Conservation (phyloP, 768 basidiomycete genomes). For the Rhizopogon vesiculosus region DNA sequence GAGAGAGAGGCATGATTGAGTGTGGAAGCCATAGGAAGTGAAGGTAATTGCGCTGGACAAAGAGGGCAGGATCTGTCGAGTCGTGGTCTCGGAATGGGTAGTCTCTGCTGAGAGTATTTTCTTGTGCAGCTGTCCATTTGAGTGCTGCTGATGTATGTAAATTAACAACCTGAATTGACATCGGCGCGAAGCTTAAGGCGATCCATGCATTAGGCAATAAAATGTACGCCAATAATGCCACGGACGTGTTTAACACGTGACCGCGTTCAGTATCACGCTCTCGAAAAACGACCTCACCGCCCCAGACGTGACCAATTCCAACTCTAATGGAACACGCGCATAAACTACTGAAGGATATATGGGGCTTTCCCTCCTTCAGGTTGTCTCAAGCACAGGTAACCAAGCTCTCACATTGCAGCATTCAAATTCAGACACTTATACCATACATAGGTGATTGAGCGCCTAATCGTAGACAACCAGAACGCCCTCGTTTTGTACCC, state of each 20-base stretch:
- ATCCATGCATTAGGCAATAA: too few relatives aligned
- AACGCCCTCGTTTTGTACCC: conserved; percentile 39
- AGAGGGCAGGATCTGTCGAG: conserved; percentile 49
- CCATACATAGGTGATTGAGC: conserved; percentile 27
- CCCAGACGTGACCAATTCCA: background rate
- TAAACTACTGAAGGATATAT: conserved; percentile 27
- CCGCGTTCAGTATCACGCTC: too few relatives aligned
- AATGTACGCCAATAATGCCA: too few relatives aligned
- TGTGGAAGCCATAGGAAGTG: conserved; percentile 74
- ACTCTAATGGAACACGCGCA: conserved; percentile 32
- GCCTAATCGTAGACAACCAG: conserved; percentile 34
- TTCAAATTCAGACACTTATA: background rate
- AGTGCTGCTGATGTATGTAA: conserved; percentile 19
- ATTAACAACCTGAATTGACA: conserved; percentile 13
- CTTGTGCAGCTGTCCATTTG: conserved; percentile 56
- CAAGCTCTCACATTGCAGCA: conserved; percentile 6
- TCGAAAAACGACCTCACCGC: too few relatives aligned
- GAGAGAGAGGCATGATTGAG: conserved; percentile 67
- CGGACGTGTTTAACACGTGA: too few relatives aligned
- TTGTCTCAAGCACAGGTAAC: conserved; percentile 31
- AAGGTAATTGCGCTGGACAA: conserved; percentile 59
- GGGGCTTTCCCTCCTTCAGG: conserved; percentile 31
- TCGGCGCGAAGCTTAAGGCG: background rate
- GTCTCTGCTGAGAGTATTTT: conserved; percentile 50
- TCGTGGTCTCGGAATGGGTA: conserved; percentile 46